Base-by-base conservation (phyloP, 768 basidiomycete species). In the Leccinum ochraceum region DNA sequence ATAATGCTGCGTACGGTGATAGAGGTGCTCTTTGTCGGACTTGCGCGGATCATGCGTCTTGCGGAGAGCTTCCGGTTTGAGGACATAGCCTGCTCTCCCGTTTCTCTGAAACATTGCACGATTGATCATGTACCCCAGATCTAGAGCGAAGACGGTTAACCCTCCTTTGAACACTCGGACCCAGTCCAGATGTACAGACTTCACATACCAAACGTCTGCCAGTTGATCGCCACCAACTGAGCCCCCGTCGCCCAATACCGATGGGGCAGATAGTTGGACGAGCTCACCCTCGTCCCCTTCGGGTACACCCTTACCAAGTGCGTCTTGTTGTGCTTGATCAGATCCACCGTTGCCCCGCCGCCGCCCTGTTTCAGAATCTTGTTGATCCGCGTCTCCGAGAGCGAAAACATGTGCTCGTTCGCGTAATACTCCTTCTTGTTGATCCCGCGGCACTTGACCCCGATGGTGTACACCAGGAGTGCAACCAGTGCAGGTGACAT, bases 21-120 rank as follows among this genome's bases (percentile, higher is more conserved):
- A 63, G 32, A 89, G 71, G 10, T 84, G 71, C 20, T 85, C 82
- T 73, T 91, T 86, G 66, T 86, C 82, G 36, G 81, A 78, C n/a
- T 74, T 75, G 7, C 93, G 81, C 3, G 56, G 59, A 32, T 69
- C 69, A 10, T 86, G 82, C 30, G 81, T 78, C n/a, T 75, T 74
- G 8, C 94, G 81, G 11, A 98, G 80, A 2, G 89, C 85, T 3
- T 80, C 80, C 2, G 96, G 96, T 71, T 98, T 97, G 44, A 97
- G 83, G 2, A 99, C 87, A 68, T 93, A 97, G 0, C 96, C 96
- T 2, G 84, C 81, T 6, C 90, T 83, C n/a, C 90, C 91, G 65
- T 96, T 95, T 4, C 90, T 82, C 63, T 89, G 87, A 74, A 99
- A 99, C 93, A 98, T 95, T 6, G 95, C 93, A 61, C 91, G 86